phyloP scores from a whole-genome alignment of 148 eudicot species.

The Camellia granthamiana region DNA sequence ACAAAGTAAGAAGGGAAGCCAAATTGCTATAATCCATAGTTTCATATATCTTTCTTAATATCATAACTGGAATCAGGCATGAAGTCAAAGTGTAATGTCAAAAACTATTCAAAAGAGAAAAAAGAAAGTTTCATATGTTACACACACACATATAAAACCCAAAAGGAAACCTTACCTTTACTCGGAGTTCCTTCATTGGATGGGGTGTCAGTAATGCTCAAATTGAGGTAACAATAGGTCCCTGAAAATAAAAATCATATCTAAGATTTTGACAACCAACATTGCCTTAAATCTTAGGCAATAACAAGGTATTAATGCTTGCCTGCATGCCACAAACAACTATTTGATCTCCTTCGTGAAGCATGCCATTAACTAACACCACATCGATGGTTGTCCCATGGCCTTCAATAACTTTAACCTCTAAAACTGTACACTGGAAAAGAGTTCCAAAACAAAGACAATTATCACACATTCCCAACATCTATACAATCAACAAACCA shows the following conservation, averaged over 20 bases:
- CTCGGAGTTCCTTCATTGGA: slow-evolving; percentile 95
- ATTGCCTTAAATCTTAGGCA: neutral
- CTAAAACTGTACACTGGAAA: slow-evolving; percentile 84
- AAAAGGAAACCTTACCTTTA: slow-evolving; percentile 49
- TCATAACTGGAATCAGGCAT: neutral
- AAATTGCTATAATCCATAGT: neutral
- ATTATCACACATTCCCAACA: slow-evolving; percentile 6
- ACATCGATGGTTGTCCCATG: slow-evolving; percentile 92
- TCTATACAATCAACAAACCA: neutral
- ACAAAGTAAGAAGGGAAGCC: neutral
- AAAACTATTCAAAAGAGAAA: neutral
- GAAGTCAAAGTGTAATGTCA: neutral
- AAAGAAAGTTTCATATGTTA: neutral
- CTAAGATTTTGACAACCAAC: slow-evolving; percentile 9
- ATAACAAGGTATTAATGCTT: slow-evolving; percentile 18
- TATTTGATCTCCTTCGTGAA: slow-evolving; percentile 89
- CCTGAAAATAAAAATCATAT: slow-evolving; percentile 38
- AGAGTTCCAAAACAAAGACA: slow-evolving; percentile 17
- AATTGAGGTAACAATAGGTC: slow-evolving; percentile 77
- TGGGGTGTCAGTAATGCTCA: slow-evolving; percentile 91
- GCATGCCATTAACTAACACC: slow-evolving; percentile 80
- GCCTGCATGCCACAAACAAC: slow-evolving; percentile 76
- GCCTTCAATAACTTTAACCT: slow-evolving; percentile 91
- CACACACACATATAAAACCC: neutral
- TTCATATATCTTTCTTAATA: no score